Evolutionary conservation across 1,139 yeast species (phyloP), one percentile per base, ranked within the genome.

Genomic region (Suhomyces chickasaworum): DNA sequence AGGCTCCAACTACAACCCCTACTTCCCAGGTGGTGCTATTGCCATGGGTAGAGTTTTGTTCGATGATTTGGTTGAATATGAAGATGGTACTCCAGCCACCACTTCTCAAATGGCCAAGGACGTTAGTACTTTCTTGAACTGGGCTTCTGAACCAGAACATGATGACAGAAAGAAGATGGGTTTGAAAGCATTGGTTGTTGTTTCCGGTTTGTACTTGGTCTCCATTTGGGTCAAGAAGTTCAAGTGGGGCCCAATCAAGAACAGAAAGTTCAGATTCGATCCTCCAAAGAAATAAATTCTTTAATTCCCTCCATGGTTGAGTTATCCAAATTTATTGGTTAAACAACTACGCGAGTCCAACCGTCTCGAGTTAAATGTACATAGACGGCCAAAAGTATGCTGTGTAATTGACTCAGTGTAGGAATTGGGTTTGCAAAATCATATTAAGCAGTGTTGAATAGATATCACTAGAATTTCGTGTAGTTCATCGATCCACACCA

Each of bases 101-200:
- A 86, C 99, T 56, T 86, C 99, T 49, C 99, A 93, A 78, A 90
- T 93, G 98, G 99, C 99, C 62, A 93, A 93, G 81, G 99, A 93
- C 71, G 99, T 93, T 49, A 77, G 90, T 55, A 83, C 89, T 46
- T 93, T 93, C 87, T 83, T 93, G 72, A 89, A 91, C 81, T 93
- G 99, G 99, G 90, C 97, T 57, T 78, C 97, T 51, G 97, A 90
- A 77, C 99, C 99, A 54, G 99, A 93, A 79, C 97, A 88, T 65
- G 99, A 93, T 64, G 97, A 90, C 67, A 87, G 99, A 80, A 93
- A 93, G 86, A 89, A 86, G 76, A 80, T 88, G 74, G 99, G 99
- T 77, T 79, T 89, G 72, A 95, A 93, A 80, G 97, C 97, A 47
- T 66, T 95, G 57, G 76, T 91, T 64, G 80, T 90, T 56, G 69